Evolutionary conservation across 495 filamentous ascomycete species (phyloP), one percentile per base, ranked within the genome.

Genomic region (Xylaria scruposa): DNA sequence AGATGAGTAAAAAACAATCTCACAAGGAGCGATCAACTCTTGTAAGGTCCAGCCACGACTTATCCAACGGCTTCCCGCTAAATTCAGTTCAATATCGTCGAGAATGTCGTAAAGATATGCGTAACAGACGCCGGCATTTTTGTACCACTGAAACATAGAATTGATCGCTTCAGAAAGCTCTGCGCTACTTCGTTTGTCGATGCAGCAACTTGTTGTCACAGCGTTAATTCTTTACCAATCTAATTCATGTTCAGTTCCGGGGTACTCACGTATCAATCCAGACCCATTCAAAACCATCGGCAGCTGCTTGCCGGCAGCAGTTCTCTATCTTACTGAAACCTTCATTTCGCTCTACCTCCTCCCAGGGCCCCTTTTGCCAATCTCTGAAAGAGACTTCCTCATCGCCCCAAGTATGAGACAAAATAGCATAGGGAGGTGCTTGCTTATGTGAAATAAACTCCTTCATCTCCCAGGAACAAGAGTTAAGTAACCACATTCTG

Each of bases 11-110:
- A 79, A 75, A 9, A 74, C 46, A 1, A 79, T 53, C 9, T 68
- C 58, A 0, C n/a, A 17, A 3, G 79, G 73, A 10, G 79, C 79
- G 40, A 79, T 66, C 19, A 83, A 74, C 61, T 81, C 83, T 24
- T 85, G 82, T 3, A 84, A 68, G 10, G 82, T 83, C 83, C 83
- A 85, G 0, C 82, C 83, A 5, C 83, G 66, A 6, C 67, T 80
- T 17, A 81, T 81, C 82, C 83, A 85, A 3, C 73, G 63, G 62
- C 74, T 77, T 21, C 31, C 44, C 4, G 67, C 36, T 1, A 76
- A 47, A 3, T 71, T 17, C 19, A 49, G 24, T 38, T 75, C 71
- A 44, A 51, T 68, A 31, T 62, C 26, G 31, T 46, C n/a, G 0
- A 58, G 44, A 12, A 84, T 78, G 63, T 83, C 82, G 44, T 63